phyloP scores from a whole-genome alignment of 2,329 filamentous ascomycete species.

The Fusarium acutatum region DNA sequence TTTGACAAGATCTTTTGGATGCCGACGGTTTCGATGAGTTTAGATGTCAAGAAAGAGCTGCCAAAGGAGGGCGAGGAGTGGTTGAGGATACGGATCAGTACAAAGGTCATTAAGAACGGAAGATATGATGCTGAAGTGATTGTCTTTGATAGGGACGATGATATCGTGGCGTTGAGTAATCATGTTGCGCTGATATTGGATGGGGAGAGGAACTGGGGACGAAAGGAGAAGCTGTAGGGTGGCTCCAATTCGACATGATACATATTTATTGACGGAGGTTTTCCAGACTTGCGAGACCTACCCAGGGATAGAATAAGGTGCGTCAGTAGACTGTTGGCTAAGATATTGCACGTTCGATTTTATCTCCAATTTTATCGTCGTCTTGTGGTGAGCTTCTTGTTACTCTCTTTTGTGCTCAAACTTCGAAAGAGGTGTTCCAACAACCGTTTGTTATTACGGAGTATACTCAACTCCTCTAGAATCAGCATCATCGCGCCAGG shows the following conservation, averaged over 20 bases:
- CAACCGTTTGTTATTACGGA: background rate
- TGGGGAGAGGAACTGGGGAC: slow-evolving; percentile 34
- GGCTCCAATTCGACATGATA: background rate
- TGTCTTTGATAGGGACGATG: slow-evolving; percentile 61
- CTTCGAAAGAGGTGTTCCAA: background rate
- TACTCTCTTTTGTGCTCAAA: background rate
- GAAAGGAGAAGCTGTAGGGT: slow-evolving; percentile 49
- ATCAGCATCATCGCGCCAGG: background rate
- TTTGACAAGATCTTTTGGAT: slow-evolving; percentile 68
- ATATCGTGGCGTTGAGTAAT: slow-evolving; percentile 45
- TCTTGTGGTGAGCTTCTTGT: background rate
- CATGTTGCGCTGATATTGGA: slow-evolving; percentile 45
- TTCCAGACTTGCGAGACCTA: background rate
- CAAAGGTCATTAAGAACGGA: slow-evolving; percentile 75
- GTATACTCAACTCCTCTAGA: background rate
- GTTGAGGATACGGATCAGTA: slow-evolving; percentile 71
- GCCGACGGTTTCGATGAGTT: slow-evolving; percentile 76
- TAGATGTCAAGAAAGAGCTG: slow-evolving; percentile 79
- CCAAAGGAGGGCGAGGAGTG: slow-evolving; percentile 75
- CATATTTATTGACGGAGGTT: background rate
- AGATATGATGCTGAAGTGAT: slow-evolving; percentile 78
- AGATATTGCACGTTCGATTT: background rate
- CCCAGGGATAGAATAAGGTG: fast-evolving
- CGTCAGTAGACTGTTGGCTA: too few species aligned
- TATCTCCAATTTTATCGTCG: fast-evolving